phyloP scores from a whole-genome alignment of 2,329 filamentous ascomycete species.

The Diplodia sapinea region DNA sequence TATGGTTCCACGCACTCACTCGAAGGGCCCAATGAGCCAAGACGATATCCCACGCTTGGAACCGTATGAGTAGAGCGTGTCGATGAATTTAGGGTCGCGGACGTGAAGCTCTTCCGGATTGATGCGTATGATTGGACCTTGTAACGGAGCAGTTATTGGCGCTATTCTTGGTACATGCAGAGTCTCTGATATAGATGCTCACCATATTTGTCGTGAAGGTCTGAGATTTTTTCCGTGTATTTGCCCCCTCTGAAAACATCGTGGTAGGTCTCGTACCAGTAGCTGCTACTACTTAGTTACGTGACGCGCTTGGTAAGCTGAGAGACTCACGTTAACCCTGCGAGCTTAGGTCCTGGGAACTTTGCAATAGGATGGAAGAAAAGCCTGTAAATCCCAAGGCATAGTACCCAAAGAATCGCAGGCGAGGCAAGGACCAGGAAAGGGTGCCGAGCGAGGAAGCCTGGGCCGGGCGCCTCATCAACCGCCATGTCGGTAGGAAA shows the following conservation, averaged over 20 bases:
- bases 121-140: conserved; percentile 52
- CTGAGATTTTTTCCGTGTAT: conserved; percentile 43
- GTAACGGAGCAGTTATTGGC: background rate
- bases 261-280: conserved; percentile 45
- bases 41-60: conserved; percentile 32
- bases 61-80: conserved; percentile 40
- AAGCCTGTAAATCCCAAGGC: conserved; percentile 20
- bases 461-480: background rate
- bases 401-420: background rate
- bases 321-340: conserved; percentile 32
- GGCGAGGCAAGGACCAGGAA: background rate
- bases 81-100: conserved; percentile 48
- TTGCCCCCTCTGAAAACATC: conserved; percentile 42
- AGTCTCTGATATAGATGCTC: background rate
- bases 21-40: conserved; percentile 16
- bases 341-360: conserved; percentile 31
- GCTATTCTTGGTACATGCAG: background rate
- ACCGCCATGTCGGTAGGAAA: background rate
- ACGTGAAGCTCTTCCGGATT: conserved; percentile 53
- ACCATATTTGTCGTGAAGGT: conserved; percentile 48
- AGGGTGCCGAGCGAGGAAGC: conserved; percentile 2
- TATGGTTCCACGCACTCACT: background rate
- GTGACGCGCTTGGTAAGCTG: too few relatives aligned
- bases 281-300: background rate
- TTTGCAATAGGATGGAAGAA: conserved; percentile 31